Evolutionary conservation across 106 monocot species (phyloP).

Genomic region (Xerophyta viscosa): DNA sequence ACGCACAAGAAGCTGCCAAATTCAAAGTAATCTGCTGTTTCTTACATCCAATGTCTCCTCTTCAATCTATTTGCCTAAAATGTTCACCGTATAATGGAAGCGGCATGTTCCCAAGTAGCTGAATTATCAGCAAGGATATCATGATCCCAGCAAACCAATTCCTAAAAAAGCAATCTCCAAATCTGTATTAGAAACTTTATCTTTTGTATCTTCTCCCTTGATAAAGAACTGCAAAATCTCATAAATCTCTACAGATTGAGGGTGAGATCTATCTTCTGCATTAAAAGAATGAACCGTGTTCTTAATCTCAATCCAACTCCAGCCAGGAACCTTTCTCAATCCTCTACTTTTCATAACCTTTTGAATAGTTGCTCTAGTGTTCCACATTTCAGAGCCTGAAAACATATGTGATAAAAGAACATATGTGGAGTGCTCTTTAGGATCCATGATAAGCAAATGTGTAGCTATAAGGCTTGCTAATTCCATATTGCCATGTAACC

Average conservation of each 20-base stretch:
- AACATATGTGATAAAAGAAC: slow-evolving; percentile 57
- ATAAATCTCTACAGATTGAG: slow-evolving; percentile 45
- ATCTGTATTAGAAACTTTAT: background rate
- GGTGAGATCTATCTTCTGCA: slow-evolving; percentile 71
- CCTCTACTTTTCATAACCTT: slow-evolving; percentile 66
- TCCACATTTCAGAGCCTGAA: slow-evolving; percentile 49
- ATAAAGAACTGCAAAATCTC: slow-evolving; percentile 24
- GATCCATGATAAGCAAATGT: slow-evolving; percentile 30
- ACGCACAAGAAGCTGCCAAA: too few species aligned
- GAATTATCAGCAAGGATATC: too few species aligned
- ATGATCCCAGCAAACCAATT: background rate
- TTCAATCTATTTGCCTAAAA: too few species aligned
- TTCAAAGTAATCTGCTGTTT: too few species aligned
- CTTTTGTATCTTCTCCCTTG: slow-evolving; percentile 21
- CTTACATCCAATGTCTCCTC: too few species aligned
- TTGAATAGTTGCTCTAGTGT: slow-evolving; percentile 45
- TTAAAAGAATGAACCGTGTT: slow-evolving; percentile 69
- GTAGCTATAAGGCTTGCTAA: slow-evolving; percentile 38
- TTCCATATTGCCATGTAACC: slow-evolving; percentile 55
- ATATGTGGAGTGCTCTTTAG: slow-evolving; percentile 49
- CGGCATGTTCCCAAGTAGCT: too few species aligned
- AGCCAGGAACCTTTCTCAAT: slow-evolving; percentile 73
- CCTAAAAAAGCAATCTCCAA: background rate
- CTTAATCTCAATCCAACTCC: slow-evolving; percentile 88
- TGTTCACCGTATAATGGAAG: too few species aligned